Evolutionary conservation across 257 asterid genomes (phyloP).

Genomic region (Solanum ossicruentum): DNA sequence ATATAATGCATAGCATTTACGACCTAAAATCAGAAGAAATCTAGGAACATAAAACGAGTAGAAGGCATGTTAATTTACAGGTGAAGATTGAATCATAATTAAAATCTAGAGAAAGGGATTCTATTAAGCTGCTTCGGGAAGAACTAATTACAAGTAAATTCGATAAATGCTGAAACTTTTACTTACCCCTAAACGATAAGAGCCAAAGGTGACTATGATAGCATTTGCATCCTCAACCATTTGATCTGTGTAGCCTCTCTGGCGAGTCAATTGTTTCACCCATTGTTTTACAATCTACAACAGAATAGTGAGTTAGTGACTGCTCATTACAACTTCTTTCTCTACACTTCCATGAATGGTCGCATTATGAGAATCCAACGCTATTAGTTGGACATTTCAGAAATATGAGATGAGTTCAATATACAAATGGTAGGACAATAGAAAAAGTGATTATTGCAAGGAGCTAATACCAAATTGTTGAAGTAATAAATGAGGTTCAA

Average conservation of each 20-base stretch:
- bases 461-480: background rate
- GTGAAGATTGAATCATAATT: background rate
- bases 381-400: background rate
- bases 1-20: background rate
- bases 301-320: background rate
- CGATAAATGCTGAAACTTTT: background rate
- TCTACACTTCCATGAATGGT: background rate
- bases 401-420: background rate
- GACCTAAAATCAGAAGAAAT: background rate
- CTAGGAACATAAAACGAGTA: background rate
- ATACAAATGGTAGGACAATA: background rate
- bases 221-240: conserved; percentile 35
- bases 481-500: background rate
- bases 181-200: conserved; percentile 35
- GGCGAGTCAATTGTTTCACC: conserved; percentile 30
- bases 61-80: background rate
- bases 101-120: background rate
- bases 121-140: background rate
- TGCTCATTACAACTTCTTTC: background rate
- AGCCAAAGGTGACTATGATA: conserved; percentile 32
- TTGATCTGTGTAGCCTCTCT: conserved; percentile 28
- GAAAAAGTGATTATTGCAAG: background rate
- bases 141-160: background rate
- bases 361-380: background rate
- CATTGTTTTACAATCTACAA: conserved; percentile 27